Percentiles rank a stretch among this genome's conserved stretches.
These are phyloP conservation scores for Aspergillus brasiliensis DNA, from an alignment of 2,329 filamentous ascomycete genomes.

Conservation along the genomic window DNA sequence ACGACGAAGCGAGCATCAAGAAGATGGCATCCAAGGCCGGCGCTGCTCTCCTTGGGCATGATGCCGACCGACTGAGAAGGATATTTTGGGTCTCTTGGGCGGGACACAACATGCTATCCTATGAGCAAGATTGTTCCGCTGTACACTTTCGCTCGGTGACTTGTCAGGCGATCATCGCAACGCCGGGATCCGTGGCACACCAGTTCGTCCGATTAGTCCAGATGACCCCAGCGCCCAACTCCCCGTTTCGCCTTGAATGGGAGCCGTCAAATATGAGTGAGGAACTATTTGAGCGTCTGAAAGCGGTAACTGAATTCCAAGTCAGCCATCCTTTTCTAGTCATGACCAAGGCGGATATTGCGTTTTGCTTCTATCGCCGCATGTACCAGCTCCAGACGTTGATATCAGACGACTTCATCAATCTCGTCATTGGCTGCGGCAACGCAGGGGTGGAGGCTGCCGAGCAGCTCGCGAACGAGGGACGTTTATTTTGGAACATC, in stretches of 20 bases:
- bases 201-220: slow-evolving; percentile 32
- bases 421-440: slow-evolving; percentile 27
- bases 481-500: slow-evolving; percentile 33
- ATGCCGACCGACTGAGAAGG: slow-evolving; percentile 32
- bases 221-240: slow-evolving; percentile 31
- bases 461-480: slow-evolving; percentile 24
- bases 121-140: slow-evolving; percentile 35
- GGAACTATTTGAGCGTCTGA: slow-evolving; percentile 30
- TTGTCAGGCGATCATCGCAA: slow-evolving; percentile 24
- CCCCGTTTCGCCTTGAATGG: slow-evolving; percentile 23
- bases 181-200: slow-evolving; percentile 27
- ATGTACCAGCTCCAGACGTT: slow-evolving; percentile 30
- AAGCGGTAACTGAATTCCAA: slow-evolving; percentile 17
- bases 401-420: slow-evolving; percentile 25
- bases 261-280: slow-evolving; percentile 19
- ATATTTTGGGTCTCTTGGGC: slow-evolving; percentile 40
- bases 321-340: slow-evolving; percentile 31
- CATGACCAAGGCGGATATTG: slow-evolving; percentile 33
- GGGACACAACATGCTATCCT: slow-evolving; percentile 34
- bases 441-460: slow-evolving; percentile 27
- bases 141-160: slow-evolving; percentile 29
- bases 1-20: slow-evolving; percentile 32
- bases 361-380: slow-evolving; percentile 37
- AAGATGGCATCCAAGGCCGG: slow-evolving; percentile 27
- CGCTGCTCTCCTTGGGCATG: slow-evolving; percentile 28